Evolutionary conservation across 108 stramenopile species (phyloP).

Genomic region (Nitzschia sp.): DNA sequence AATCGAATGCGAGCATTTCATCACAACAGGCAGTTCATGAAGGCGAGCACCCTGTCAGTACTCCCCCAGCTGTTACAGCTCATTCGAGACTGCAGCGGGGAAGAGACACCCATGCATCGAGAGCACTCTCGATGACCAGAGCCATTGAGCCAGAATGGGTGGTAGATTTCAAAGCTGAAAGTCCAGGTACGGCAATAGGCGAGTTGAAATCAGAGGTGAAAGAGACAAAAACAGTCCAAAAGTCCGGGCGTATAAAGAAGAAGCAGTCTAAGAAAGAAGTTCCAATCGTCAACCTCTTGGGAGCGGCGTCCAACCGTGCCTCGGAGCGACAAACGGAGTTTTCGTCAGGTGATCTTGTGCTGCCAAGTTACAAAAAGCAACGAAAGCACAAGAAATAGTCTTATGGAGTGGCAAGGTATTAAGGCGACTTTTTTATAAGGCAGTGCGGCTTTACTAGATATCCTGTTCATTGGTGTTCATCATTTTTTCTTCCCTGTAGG

Average conservation of each 20-base stretch:
- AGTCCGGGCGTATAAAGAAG: neutral
- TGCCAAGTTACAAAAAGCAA: slow-evolving; percentile 25
- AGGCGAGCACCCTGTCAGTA: no score
- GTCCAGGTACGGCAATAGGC: neutral
- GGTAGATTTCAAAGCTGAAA: neutral
- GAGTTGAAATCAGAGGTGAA: no score
- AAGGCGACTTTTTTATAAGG: no score
- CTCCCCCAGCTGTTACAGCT: no score
- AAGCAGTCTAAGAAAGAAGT: neutral
- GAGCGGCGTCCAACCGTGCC: neutral
- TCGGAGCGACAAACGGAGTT: slow-evolving; percentile 8
- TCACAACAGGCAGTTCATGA: neutral
- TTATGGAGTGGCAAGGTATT: no score
- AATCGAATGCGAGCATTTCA: neutral
- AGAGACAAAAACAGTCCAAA: neutral
- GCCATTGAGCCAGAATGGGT: neutral
- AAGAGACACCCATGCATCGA: neutral
- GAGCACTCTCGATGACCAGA: neutral
- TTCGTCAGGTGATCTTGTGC: slow-evolving; percentile 9
- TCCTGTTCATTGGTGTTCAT: no score
- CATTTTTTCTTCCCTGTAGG: no score
- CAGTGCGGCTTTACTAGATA: no score
- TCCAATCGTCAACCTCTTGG: slow-evolving; percentile 10
- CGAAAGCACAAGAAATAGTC: slow-evolving; percentile 2
- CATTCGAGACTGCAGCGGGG: neutral